These are phyloP conservation scores for Colletotrichum plurivorum DNA, from an alignment of 2,329 filamentous ascomycete species.

Conservation along the genomic window DNA sequence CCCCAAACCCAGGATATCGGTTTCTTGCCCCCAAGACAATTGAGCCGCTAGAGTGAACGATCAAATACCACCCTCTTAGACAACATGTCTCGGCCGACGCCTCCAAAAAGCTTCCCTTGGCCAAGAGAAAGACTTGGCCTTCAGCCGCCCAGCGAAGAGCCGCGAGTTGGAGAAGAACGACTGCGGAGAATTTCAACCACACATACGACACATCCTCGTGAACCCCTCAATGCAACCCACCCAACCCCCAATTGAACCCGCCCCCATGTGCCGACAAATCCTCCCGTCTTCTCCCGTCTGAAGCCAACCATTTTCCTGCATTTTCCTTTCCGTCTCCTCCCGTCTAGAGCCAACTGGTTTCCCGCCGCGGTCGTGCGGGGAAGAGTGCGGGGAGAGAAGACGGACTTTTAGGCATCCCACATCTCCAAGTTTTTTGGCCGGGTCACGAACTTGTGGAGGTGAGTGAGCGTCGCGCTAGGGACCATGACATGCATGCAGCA, in stretches of 20 bases:
- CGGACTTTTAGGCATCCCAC: conserved; percentile 15
- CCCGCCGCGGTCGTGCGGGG: conserved; percentile 2
- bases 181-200: conserved; percentile 19
- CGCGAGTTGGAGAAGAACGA: conserved; percentile 6
- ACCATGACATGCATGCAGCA: background rate
- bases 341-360: background rate
- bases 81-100: background rate
- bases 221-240: background rate
- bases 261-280: background rate
- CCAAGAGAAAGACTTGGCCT: background rate
- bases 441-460: background rate
- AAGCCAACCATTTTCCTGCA: background rate
- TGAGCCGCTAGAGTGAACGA: background rate
- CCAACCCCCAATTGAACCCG: background rate
- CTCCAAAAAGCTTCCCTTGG: background rate
- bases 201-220: background rate
- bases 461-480: background rate
- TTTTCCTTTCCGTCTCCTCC: conserved; percentile 8
- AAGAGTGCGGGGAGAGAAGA: conserved; percentile 20
- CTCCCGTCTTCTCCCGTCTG: conserved; percentile 12
- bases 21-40: background rate
- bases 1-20: background rate
- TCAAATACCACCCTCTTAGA: background rate
- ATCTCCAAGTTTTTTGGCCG: background rate
- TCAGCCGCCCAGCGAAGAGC: too few relatives aligned